Base-by-base conservation (phyloP, 208 protist species). In the Leishmania martiniquensis region DNA sequence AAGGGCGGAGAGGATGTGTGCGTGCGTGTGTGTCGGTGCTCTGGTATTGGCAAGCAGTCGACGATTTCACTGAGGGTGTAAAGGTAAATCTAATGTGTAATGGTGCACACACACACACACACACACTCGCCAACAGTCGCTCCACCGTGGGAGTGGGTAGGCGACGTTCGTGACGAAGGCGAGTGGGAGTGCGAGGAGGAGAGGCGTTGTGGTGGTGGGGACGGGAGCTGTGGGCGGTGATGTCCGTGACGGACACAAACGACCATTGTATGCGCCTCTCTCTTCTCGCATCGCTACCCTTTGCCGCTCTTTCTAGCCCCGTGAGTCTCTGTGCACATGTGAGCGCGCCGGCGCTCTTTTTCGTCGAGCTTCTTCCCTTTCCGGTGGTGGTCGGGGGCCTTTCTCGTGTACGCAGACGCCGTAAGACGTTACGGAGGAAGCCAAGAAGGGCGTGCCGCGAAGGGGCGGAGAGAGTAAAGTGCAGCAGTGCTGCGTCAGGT, bases 21-120 rank as follows among this genome's bases (percentile, higher is more conserved):
- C 25, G 67, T 39, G 25, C 55, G 4, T 15, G 12, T 22, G 45
- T 39, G 9, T 55, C 39, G 3, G 39, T 3, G 4, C 17, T 32
- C n/a, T 68, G 32, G 4, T 72, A 12, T 55, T 3, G 20, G 13
- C 34, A 20, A 42, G 34, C 34, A 66, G n/a, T 62, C 55, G n/a
- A 37, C 55, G 1, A 2, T 62, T 6, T 34, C 6, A 12, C 20
- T 12, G 10, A 37, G n/a, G 55, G 17, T n/a, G 55, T 62, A 62
- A 62, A 2, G n/a, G 25, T 62, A 62, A 68, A 25, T 39, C 29
- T 72, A 72, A 72, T 45, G 67, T 57, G 67, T 72, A 72, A 72
- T 37, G 39, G 22, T 45, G 9, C 22, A 68, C 39, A 29, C 5
- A 13, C 39, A 1, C 20, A 29, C 63, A 7, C 12, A 10, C 34